Evolutionary conservation across 2,329 filamentous ascomycete species (phyloP), one percentile per base, ranked within the genome.

Genomic region (Byssoonygena ceratinophila): DNA sequence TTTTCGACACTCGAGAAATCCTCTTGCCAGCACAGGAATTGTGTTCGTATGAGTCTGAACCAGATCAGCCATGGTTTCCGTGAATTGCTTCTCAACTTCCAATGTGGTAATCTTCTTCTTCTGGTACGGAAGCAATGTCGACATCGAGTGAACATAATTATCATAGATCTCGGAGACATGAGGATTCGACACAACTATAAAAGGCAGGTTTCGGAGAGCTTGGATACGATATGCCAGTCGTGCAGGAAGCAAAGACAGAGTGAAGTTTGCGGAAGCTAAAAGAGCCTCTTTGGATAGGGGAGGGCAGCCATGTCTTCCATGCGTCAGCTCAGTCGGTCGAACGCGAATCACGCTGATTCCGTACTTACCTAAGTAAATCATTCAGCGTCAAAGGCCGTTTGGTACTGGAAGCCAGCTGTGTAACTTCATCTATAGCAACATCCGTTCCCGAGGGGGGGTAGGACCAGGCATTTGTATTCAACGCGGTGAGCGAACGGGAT

Each of bases 141-240:
- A 91, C 18, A 98, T 75, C 1, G 89, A 95, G 69, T 96, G 90
- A 41, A 94, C 76, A 68, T 98, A 98, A 70, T 96, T 97, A 69
- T 87, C 83, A 75, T 97, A 95, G 59, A 98, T 98, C 62, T 85
- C 84, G 23, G 84, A 86, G 60, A 98, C 89, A 66, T 96, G 88
- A 0, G 89, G 87, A 66, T 98, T 97, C n/a, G 91, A 90, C 23
- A 98, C 92, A 52, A 98, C 91, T 58, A 98, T 97, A 69, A 91
- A 98, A 0, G 92, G 92, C 7, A 98, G 80, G 66, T 94, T 95
- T 58, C 90, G 84, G 16, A 98, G 76, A 40, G 89, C 88, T 67
- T 95, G 87, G 58, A 98, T 94, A 53, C 92, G 87, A 66, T 94
- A 88, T 23, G 92, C 92, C 23, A 98, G 82, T 34, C 92, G 87